Conservation (phyloP, 306 rosid genomes). For the Dalbergia oliveri region DNA sequence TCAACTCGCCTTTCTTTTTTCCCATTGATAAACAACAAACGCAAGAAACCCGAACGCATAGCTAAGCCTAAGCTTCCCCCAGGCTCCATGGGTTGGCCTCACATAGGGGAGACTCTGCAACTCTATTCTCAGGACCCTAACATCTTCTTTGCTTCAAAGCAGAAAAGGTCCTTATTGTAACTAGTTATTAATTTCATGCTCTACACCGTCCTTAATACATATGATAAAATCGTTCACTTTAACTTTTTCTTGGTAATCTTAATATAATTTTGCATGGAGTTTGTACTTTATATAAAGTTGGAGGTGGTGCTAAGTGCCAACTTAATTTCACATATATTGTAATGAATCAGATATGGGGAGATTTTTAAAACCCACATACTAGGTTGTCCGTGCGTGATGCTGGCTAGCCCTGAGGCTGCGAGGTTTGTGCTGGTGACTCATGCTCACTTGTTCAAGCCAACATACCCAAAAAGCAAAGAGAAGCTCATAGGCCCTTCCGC, state of each 20-base stretch:
- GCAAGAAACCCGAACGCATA: background rate
- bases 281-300: background rate
- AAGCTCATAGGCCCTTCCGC: slow-evolving; percentile 87
- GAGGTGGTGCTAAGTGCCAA: background rate
- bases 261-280: slow-evolving; percentile 24
- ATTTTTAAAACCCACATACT: slow-evolving; percentile 78
- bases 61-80: slow-evolving; percentile 81
- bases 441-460: slow-evolving; percentile 83
- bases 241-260: background rate
- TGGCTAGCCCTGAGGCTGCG: slow-evolving; percentile 88
- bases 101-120: slow-evolving; percentile 77
- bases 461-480: slow-evolving; percentile 94
- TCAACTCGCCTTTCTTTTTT: slow-evolving; percentile 47
- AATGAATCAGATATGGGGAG: slow-evolving; percentile 73
- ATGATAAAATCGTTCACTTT: too few species aligned
- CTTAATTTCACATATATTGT: background rate
- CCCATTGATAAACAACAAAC: slow-evolving; percentile 47
- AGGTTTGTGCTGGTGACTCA: slow-evolving; percentile 83
- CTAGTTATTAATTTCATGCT: too few species aligned
- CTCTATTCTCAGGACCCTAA: slow-evolving; percentile 87
- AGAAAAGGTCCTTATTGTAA: slow-evolving; percentile 62
- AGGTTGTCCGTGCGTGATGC: slow-evolving; percentile 86
- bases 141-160: slow-evolving; percentile 75
- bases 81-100: slow-evolving; percentile 95
- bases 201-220: too few species aligned